These are phyloP conservation scores for Amanita subjunquillea DNA, from an alignment of 768 basidiomycete species.

Conservation along the genomic window DNA sequence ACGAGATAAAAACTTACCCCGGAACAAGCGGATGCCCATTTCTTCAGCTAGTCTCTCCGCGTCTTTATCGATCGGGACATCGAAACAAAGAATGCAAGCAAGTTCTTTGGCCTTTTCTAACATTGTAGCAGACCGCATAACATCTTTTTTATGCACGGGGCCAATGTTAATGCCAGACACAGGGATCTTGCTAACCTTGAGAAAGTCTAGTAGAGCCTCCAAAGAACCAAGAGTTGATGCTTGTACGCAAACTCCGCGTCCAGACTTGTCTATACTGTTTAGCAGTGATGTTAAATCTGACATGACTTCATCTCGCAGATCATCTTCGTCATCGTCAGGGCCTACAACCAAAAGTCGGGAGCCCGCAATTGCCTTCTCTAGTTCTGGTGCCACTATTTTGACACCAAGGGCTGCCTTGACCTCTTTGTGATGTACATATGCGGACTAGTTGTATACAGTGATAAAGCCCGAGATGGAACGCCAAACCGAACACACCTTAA, in stretches of 20 bases:
- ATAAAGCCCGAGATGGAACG: slow-evolving; percentile 2
- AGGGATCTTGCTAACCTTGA: slow-evolving; percentile 91
- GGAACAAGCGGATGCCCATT: slow-evolving; percentile 90
- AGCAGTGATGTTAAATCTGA: slow-evolving; percentile 83
- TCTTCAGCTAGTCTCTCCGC: slow-evolving; percentile 88
- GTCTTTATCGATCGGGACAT: slow-evolving; percentile 90
- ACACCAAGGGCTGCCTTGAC: slow-evolving; percentile 96
- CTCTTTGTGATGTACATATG: slow-evolving; percentile 94
- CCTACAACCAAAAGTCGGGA: slow-evolving; percentile 88
- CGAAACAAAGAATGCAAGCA: slow-evolving; percentile 93
- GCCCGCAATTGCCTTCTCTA: slow-evolving; percentile 97
- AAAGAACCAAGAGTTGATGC: slow-evolving; percentile 95
- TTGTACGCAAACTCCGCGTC: slow-evolving; percentile 96
- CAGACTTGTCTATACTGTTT: slow-evolving; percentile 88
- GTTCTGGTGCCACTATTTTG: slow-evolving; percentile 88
- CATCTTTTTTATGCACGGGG: slow-evolving; percentile 90
- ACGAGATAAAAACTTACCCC: slow-evolving; percentile 41
- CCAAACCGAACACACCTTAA: slow-evolving; percentile 55
- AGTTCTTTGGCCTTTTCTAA: slow-evolving; percentile 93
- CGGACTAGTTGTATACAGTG: slow-evolving; percentile 44
- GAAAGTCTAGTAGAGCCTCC: slow-evolving; percentile 93
- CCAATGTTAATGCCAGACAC: slow-evolving; percentile 97
- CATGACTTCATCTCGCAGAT: slow-evolving; percentile 92
- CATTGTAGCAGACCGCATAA: slow-evolving; percentile 91
- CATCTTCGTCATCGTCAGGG: slow-evolving; percentile 95